phyloP scores from a whole-genome alignment of 305 asterid species.

The Striga hermonthica region DNA sequence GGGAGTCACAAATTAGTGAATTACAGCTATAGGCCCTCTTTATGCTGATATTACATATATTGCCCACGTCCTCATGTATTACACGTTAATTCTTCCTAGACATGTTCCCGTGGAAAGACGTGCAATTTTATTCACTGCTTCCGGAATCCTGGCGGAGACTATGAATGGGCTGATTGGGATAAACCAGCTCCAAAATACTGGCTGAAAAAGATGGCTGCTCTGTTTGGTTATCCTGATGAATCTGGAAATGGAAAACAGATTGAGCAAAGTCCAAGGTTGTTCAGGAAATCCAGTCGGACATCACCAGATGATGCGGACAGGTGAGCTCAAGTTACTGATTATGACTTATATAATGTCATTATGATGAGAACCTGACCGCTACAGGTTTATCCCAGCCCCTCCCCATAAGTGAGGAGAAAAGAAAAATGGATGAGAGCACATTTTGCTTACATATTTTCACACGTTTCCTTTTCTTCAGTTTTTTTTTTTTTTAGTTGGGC shows the following conservation, averaged over 20 bases:
- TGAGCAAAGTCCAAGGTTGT: constrained; percentile 44
- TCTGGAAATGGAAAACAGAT: constrained; percentile 36
- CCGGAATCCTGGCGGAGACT: constrained; percentile 93
- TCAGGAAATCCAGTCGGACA: constrained; percentile 38
- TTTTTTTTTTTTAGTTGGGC: constrained; percentile 6
- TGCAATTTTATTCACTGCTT: constrained; percentile 97
- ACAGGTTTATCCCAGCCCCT: not conserved
- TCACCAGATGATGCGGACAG: constrained; percentile 42
- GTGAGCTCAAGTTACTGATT: constrained; percentile 32
- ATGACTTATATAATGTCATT: constrained; percentile 10
- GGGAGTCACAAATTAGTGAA: constrained; percentile 4
- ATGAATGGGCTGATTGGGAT: constrained; percentile 99
- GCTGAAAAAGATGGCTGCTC: constrained; percentile 72
- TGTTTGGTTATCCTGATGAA: constrained; percentile 70
- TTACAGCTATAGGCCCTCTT: constrained; percentile 3
- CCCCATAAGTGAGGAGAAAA: not conserved
- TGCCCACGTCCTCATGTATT: constrained; percentile 24
- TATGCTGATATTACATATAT: constrained; percentile 26
- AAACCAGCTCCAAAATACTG: constrained; percentile 86
- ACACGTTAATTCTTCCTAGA: constrained; percentile 41
- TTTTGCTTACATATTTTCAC: constrained; percentile 10
- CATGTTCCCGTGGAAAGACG: constrained; percentile 86
- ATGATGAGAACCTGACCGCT: not conserved
- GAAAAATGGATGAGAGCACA: not conserved
- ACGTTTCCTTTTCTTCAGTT: not conserved